These are phyloP conservation scores for Athelia sp. DNA, from an alignment of 1,284 basidiomycete species.

Conservation along the genomic window DNA sequence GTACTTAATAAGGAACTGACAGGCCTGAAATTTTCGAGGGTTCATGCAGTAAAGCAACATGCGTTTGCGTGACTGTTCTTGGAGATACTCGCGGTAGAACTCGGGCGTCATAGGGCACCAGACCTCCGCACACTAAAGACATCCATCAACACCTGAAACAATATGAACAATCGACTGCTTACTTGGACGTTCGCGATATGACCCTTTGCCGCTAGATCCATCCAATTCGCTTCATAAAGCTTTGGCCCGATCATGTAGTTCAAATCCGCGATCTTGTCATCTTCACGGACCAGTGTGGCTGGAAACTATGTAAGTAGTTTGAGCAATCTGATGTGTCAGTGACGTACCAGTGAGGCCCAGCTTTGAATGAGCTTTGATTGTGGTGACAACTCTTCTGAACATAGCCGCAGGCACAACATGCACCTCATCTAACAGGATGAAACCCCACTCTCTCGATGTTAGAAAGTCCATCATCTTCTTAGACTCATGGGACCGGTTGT, in stretches of 20 bases:
- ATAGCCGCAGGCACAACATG: constrained; percentile 97
- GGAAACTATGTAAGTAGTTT: constrained; percentile 3
- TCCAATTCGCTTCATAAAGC: constrained; percentile 99
- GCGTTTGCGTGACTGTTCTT: constrained; percentile 88
- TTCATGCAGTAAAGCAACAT: constrained; percentile 99
- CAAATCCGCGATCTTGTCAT: constrained; percentile 98
- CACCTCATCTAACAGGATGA: constrained; percentile 93
- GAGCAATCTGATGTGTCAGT: background rate
- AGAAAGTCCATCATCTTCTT: constrained; percentile 99
- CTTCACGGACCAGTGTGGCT: constrained; percentile 97
- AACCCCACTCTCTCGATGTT: constrained; percentile 92
- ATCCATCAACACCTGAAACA: constrained; percentile 4
- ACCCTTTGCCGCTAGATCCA: constrained; percentile 98
- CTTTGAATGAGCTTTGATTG: constrained; percentile 97
- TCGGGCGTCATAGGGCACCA: constrained; percentile 99
- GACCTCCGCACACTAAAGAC: constrained; percentile 87
- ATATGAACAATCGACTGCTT: constrained; percentile 17
- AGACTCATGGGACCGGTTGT: constrained; percentile 92
- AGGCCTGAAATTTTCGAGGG: constrained; percentile 98
- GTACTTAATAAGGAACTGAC: constrained; percentile 98
- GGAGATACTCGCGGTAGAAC: constrained; percentile 97
- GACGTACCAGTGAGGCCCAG: constrained; percentile 83
- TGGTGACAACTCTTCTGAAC: constrained; percentile 94
- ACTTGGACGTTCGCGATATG: constrained; percentile 99
- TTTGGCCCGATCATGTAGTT: constrained; percentile 99